Percentiles rank a stretch among this genome's conserved stretches.
These are phyloP conservation scores for Metarhizium sp. DNA, from an alignment of 2,329 filamentous ascomycete genomes.

Conservation along the genomic window DNA sequence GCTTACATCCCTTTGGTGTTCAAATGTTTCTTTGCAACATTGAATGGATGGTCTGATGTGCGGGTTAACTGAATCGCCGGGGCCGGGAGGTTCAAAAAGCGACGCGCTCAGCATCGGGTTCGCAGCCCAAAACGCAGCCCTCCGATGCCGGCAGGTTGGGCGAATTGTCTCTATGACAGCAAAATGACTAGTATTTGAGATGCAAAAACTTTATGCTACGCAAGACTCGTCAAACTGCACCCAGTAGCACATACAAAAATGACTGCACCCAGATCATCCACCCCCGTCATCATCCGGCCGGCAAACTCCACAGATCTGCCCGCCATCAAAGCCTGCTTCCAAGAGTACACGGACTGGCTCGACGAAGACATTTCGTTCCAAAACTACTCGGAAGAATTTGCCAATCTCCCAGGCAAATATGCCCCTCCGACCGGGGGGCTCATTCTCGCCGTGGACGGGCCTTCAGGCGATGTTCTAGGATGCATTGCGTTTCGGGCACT, in stretches of 20 bases:
- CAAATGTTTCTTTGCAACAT: too few relatives aligned
- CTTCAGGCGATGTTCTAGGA: conserved; percentile 12
- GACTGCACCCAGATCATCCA: background rate
- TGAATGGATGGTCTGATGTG: background rate
- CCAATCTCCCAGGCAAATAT: conserved; percentile 17
- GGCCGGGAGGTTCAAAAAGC: background rate
- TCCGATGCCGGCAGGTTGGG: too few relatives aligned
- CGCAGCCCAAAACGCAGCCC: too few relatives aligned
- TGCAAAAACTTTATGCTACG: too few relatives aligned
- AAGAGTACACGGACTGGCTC: conserved; percentile 16
- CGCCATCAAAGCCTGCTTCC: conserved; percentile 13
- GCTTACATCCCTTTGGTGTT: too few relatives aligned
- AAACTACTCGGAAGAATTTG: conserved; percentile 14
- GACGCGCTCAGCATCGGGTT: too few relatives aligned
- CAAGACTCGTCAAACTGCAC: too few relatives aligned
- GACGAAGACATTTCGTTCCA: conserved; percentile 18
- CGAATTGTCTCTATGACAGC: too few relatives aligned
- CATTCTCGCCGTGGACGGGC: conserved; percentile 13
- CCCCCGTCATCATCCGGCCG: conserved; percentile 11
- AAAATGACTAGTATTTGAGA: too few relatives aligned
- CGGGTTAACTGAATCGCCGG: conserved; percentile 1
- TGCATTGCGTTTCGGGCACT: conserved; percentile 17
- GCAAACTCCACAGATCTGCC: conserved; percentile 11
- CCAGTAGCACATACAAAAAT: background rate
- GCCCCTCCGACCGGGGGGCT: conserved; percentile 14